A percentile compares a stretch with the other conserved stretches of the same genome.
These are phyloP conservation scores for Aphanomyces invadans DNA, from an alignment of 352 stramenopile species.

Conservation along the genomic window DNA sequence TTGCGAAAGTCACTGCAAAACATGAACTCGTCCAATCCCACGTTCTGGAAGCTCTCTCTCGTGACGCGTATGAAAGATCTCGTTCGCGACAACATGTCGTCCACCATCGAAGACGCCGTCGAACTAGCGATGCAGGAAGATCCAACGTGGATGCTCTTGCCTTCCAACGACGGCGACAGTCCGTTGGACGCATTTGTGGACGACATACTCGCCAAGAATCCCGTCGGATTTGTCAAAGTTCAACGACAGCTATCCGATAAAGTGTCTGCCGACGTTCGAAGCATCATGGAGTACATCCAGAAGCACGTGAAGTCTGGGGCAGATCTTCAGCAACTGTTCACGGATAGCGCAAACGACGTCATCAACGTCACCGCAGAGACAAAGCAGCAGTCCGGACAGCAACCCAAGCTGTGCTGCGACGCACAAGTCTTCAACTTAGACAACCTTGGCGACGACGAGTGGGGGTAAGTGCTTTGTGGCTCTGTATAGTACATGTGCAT, in stretches of 20 bases:
- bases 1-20: background rate
- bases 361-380: background rate
- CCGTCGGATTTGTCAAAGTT: background rate
- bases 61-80: conserved; percentile 5
- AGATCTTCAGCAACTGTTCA: background rate
- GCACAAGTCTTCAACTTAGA: background rate
- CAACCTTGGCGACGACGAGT: conserved; percentile 4
- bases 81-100: background rate
- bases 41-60: conserved; percentile 16
- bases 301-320: background rate
- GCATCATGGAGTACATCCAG: conserved; percentile 4
- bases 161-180: background rate
- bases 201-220: background rate
- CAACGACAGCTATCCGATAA: conserved; percentile 6
- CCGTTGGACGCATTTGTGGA: conserved; percentile 6
- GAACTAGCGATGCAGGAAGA: conserved; percentile 9
- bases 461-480: background rate
- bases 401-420: background rate
- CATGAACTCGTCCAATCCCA: background rate
- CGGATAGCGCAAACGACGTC: background rate
- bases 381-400: background rate
- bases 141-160: conserved; percentile 13
- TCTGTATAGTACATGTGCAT: background rate
- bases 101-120: conserved; percentile 4
- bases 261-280: background rate